Evolutionary conservation across 148 eudicot species (phyloP).

Genomic region (Chenopodium album): DNA sequence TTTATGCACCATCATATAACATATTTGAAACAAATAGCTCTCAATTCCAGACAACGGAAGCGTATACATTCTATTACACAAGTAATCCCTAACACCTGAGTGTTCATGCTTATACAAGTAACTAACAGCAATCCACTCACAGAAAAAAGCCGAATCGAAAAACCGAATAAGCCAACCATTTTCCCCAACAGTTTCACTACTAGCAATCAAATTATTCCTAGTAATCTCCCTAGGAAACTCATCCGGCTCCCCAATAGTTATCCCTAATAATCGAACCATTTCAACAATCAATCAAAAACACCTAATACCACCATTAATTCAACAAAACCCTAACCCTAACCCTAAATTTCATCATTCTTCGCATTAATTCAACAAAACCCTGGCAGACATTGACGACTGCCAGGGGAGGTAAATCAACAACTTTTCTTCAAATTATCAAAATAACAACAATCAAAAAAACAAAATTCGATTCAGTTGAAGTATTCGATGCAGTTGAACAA

Average conservation of each 20-base stretch:
- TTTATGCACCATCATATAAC: conserved; percentile 93
- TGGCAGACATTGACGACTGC: conserved; percentile 24
- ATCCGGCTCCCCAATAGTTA: conserved; percentile 60
- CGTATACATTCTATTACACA: conserved; percentile 95
- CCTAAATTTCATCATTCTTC: conserved; percentile 21
- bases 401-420: conserved; percentile 13
- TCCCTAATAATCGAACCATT: conserved; percentile 83
- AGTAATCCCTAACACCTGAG: conserved; percentile 83
- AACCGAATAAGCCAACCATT: conserved; percentile 95
- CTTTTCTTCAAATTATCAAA: background rate
- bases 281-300: conserved; percentile 5
- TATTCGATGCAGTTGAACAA: background rate
- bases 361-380: conserved; percentile 19
- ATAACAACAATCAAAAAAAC: background rate
- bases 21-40: conserved; percentile 90
- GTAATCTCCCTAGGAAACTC: conserved; percentile 89
- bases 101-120: conserved; percentile 95
- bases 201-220: conserved; percentile 56
- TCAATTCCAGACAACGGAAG: conserved; percentile 87
- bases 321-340: conserved; percentile 19
- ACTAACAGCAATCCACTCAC: conserved; percentile 99
- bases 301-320: no score
- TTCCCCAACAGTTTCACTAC: conserved; percentile 68
- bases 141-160: conserved; percentile 93
- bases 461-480: background rate